Evolutionary conservation across 257 asterid species (phyloP), one percentile per base, ranked within the genome.

Genomic region (Lantana camara): DNA sequence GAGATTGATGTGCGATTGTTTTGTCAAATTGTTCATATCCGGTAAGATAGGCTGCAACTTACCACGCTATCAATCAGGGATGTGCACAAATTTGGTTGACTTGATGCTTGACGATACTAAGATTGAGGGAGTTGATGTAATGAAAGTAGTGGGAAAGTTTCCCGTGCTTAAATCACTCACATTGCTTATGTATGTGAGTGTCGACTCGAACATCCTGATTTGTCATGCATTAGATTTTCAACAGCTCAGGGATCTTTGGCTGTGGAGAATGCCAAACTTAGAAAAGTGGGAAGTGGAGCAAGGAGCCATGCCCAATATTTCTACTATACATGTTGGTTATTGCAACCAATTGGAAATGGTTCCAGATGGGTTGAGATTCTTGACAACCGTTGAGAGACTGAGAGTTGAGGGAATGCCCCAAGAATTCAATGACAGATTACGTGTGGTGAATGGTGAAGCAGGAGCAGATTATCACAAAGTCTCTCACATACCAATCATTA

Each of bases 261-360:
- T 66, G 10, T 0, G 0, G 0, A 0, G 0, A 14, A 6, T 0
- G 0, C n/a, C n/a, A n/a, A 24, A 34, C 9, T 38, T 71, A 9
- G 35, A 29, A 15, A 13, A 4, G 19, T 70, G 63, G 70, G 52
- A 22, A 17, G 64, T 70, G 63, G 80, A 66, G 0, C 11, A 66
- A 46, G 64, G 59, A 9, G 55, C 73, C 3, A 66, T 75, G 76
- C 58, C 63, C 27, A 66, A 70, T 15, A 60, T 74, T 17, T 34
- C 13, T 8, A 0, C 0, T 6, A 21, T 75, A 10, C 0, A 0
- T 1, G 60, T 70, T 21, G 0, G 0, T 1, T 0, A 1, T 0
- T 65, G 76, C 30, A 0, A 0, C 0, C 4, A 37, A 24, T 30
- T 64, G 19, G 49, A 21, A 14, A 75, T 13, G 67, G 24, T 75